phyloP scores from a whole-genome alignment of 805 yeast genomes.

The Yamadazyma sp. region DNA sequence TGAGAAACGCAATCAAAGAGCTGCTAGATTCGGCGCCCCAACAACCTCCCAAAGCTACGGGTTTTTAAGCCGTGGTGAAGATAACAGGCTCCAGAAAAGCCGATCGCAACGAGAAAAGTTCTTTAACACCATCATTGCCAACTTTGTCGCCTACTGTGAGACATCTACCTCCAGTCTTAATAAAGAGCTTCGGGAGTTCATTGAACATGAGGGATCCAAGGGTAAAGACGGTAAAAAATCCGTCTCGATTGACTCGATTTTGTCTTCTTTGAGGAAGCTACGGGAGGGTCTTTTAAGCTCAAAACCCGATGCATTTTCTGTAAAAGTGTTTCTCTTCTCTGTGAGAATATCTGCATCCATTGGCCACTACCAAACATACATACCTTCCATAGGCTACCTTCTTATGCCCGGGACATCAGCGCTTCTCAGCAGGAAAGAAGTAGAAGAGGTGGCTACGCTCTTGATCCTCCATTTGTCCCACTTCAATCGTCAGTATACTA shows the following conservation, averaged over 20 bases:
- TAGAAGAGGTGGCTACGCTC: constrained; percentile 40
- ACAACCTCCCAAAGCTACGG: constrained; percentile 40
- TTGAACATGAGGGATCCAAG: neutral
- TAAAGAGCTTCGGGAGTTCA: constrained; percentile 2
- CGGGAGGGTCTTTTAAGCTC: constrained; percentile 53
- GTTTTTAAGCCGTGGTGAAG: constrained; percentile 61
- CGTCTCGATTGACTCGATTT: constrained; percentile 24
- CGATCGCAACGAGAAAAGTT: constrained; percentile 40
- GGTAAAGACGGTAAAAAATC: neutral
- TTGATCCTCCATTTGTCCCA: constrained; percentile 48
- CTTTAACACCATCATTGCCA: constrained; percentile 36
- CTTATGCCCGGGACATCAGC: neutral
- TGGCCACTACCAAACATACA: constrained; percentile 53
- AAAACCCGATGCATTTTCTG: constrained; percentile 38
- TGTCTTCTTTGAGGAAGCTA: constrained; percentile 44
- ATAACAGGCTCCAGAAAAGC: constrained; percentile 46
- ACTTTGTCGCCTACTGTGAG: constrained; percentile 31
- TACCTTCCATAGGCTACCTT: constrained; percentile 51
- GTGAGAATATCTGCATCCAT: constrained; percentile 43
- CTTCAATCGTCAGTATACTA: constrained; percentile 30
- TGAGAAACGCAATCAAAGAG: constrained; percentile 9
- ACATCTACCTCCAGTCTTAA: constrained; percentile 6
- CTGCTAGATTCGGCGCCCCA: constrained; percentile 9
- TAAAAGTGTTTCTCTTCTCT: constrained; percentile 49
- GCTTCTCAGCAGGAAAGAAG: constrained; percentile 30